Percentiles rank a stretch among this genome's conserved stretches.
Evolutionary conservation across 371 early-diverging fungal genomes (phyloP).

Genomic region (Parasitella parasitica): DNA sequence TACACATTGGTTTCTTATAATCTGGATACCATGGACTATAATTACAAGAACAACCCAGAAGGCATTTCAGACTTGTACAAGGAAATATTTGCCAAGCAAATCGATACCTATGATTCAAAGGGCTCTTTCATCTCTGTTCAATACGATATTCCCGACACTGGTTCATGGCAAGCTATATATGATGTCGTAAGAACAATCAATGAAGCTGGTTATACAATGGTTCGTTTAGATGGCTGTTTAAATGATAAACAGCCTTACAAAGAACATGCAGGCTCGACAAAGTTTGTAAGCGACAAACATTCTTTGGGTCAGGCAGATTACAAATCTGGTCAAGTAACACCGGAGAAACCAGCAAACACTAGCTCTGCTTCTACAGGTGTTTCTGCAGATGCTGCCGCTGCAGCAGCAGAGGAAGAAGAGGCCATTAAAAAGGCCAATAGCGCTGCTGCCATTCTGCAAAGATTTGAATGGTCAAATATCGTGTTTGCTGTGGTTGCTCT

Average conservation of each 20-base stretch:
- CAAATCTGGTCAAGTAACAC: constrained; percentile 44
- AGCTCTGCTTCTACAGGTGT: background rate
- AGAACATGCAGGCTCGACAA: constrained; percentile 32
- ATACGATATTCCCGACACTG: constrained; percentile 57
- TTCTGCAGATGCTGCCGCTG: background rate
- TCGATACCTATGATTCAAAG: constrained; percentile 55
- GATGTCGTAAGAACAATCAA: constrained; percentile 50
- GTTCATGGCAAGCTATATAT: constrained; percentile 47
- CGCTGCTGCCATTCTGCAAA: background rate
- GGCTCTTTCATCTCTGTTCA: constrained; percentile 55
- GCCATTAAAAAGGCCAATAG: background rate
- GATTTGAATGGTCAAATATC: constrained; percentile 6
- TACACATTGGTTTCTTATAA: constrained; percentile 52
- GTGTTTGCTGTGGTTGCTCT: constrained; percentile 3
- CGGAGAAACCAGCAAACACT: constrained; percentile 21
- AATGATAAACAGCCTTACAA: constrained; percentile 56
- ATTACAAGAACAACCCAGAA: constrained; percentile 39
- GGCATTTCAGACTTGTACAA: constrained; percentile 44
- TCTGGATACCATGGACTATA: constrained; percentile 54
- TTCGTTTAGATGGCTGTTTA: constrained; percentile 55
- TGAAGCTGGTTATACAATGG: constrained; percentile 54
- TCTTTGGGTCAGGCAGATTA: constrained; percentile 50
- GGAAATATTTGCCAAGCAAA: constrained; percentile 46
- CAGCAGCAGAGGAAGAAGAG: constrained; percentile 6
- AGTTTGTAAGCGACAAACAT: constrained; percentile 45